Base-by-base conservation (phyloP, 306 rosid species). In the Fagus sylvatica region DNA sequence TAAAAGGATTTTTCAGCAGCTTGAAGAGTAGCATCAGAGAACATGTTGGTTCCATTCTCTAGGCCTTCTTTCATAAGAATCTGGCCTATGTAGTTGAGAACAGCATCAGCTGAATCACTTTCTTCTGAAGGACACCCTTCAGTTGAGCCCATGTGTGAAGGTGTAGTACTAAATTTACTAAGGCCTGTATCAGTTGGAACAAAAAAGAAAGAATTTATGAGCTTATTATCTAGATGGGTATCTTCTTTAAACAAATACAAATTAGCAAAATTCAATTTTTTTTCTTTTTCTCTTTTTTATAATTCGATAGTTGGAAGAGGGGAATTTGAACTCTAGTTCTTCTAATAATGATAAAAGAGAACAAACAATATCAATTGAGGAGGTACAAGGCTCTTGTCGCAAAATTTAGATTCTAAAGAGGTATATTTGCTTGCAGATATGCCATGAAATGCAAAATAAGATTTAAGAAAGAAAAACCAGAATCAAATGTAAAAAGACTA, bases 41-140 rank as follows among this genome's bases (percentile, higher is more conserved):
- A 65, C 71, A 17, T 39, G 71, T 10, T 16, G 49, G 15, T 17
- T 15, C 13, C 71, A 65, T n/a, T 17, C 71, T 65, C 71, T 12
- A 65, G 22, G 49, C 71, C 48, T 65, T 65, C 71, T 15, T 65
- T 43, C 71, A 65, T 65, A 37, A 65, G 71, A 65, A 37, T 65
- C 71, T 65, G 71, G 6, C 71, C n/a, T 37, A 65, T 16, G 49
- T 65, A 36, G 48, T 39, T 65, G 30, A 65, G 46, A 65, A 65
- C 48, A 37, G 22, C 70, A 36, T 36, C 48, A 6, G 71, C 13
- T 11, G 71, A 16, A 10, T 39, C 49, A 6, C 48, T 65, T 65
- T 65, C 30, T 65, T 36, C 46, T 36, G 46, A 36, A 37, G 39
- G 10, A 36, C 9, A 17, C 46, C 69, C 4, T 34, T 4, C 32